Evolutionary conservation across 805 yeast genomes (phyloP), one percentile per base, ranked within the genome.

Genomic region (Zygotorulaspora chibaensis): DNA sequence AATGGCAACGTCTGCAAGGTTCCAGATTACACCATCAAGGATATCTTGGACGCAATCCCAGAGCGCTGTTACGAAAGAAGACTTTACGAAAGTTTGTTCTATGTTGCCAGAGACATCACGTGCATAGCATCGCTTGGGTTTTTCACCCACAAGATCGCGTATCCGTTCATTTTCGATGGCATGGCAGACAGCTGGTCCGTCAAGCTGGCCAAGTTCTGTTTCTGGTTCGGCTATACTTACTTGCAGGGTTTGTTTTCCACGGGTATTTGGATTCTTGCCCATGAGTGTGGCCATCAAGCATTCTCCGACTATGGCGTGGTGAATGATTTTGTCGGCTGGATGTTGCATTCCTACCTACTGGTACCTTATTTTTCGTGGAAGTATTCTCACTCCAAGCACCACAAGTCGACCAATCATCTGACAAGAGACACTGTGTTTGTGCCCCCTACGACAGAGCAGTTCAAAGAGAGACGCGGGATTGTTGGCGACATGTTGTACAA

Each of bases 351-450:
- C 15, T 79, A 77, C 61, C 70, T 85, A 57, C 64, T 85, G 58
- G 96, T 87, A 27, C 96, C 96, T 38, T 87, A 83, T 71, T 86
- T 86, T 65, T 83, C 93, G 8, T 87, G 96, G 96, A 83, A 86
- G 61, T 81, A 73, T 67, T 71, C 87, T 40, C 96, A 87, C 69
- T 80, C 87, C 45, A 86, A 84, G 75, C 96, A 87, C 71, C 96
- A 87, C 75, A 87, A 87, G 74, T 87, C 90, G 47, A 87, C 95
- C 35, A 95, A 93, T 53, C 87, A 87, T 66, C 60, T 87, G 63
- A 71, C 82, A 31, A 77, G 88, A 63, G 96, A 87, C 64, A 87
- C 83, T 83, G 95, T 87, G 40, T 87, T 84, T 59, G 85, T 87
- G 44, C 96, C 96, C 42, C 70, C 75, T 61, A 80, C 83, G 38